Evolutionary conservation across 192 early-diverging fungal species (phyloP).

Genomic region (Phlyctochytrium bullatum): DNA sequence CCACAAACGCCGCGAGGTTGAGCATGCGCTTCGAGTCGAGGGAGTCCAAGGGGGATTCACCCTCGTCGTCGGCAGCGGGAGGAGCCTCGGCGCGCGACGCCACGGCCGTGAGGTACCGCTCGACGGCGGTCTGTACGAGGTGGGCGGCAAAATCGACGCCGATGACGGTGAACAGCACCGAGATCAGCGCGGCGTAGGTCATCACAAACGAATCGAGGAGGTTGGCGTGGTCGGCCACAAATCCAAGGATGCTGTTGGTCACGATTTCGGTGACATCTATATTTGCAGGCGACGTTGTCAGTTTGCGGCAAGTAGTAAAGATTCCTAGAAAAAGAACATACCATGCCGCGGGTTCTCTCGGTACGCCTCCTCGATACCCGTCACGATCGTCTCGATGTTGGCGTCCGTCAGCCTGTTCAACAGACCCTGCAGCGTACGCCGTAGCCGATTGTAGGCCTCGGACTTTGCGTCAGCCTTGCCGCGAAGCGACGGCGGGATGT

Average conservation of each 20-base stretch:
- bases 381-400: conserved; percentile 87
- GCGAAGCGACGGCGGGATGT: conserved; percentile 89
- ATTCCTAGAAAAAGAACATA: conserved; percentile 10
- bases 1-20: conserved; percentile 77
- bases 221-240: conserved; percentile 79
- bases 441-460: conserved; percentile 73
- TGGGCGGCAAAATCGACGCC: conserved; percentile 82
- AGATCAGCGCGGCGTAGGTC: conserved; percentile 84
- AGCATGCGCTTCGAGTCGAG: conserved; percentile 42
- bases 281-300: conserved; percentile 16
- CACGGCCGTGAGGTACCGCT: conserved; percentile 17
- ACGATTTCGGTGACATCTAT: conserved; percentile 85
- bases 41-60: too few relatives aligned
- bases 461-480: conserved; percentile 43
- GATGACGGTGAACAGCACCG: conserved; percentile 71
- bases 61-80: conserved; percentile 5
- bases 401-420: conserved; percentile 88
- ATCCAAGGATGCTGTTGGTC: conserved; percentile 69
- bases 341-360: conserved; percentile 63
- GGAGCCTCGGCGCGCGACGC: neutral
- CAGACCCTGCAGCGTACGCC: conserved; percentile 80
- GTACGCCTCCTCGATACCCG: conserved; percentile 76
- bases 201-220: conserved; percentile 89
- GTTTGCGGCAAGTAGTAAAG: neutral
- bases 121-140: conserved; percentile 30